Evolutionary conservation across 75 land plant genomes (phyloP).

Genomic region (Cupressus sempervirens): DNA sequence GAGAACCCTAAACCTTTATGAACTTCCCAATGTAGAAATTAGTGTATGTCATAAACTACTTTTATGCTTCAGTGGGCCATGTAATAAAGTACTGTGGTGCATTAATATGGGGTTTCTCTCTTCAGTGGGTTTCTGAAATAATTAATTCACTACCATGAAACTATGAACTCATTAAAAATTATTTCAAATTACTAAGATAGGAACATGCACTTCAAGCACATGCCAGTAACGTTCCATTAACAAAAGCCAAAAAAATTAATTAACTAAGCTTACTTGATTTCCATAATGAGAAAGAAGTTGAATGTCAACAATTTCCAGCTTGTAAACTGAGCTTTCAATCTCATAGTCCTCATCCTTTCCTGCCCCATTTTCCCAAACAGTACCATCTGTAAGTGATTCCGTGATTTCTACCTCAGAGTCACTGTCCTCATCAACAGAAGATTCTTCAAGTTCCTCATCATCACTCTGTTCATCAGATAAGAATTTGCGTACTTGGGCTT

Average conservation of each 20-base stretch:
- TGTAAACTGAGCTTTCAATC: conserved; percentile 58
- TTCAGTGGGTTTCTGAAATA: too few relatives aligned
- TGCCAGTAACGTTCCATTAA: not conserved
- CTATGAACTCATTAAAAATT: not conserved
- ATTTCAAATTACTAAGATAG: not conserved
- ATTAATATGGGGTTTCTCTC: too few relatives aligned
- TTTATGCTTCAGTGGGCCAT: too few relatives aligned
- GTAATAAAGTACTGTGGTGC: too few relatives aligned
- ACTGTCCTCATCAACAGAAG: not conserved
- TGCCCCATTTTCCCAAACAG: conserved; percentile 26
- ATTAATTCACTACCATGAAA: not conserved
- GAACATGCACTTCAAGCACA: not conserved
- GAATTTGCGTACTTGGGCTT: conserved; percentile 38
- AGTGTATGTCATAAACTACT: too few relatives aligned
- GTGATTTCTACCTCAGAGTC: conserved; percentile 13
- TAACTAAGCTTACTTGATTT: conserved; percentile 41
- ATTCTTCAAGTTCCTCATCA: conserved; percentile 23
- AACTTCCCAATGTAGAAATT: too few relatives aligned
- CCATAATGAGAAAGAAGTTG: conserved; percentile 61
- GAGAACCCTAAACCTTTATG: too few relatives aligned
- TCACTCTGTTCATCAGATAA: conserved; percentile 28
- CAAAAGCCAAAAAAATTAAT: not conserved
- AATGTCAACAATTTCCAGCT: conserved; percentile 69
- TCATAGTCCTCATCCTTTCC: conserved; percentile 31
- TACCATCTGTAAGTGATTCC: conserved; percentile 20